Percentiles rank a stretch among this genome's conserved stretches.
Evolutionary conservation across 176 grass and related monocot species (phyloP).

Genomic region (Cymbopogon citratus): DNA sequence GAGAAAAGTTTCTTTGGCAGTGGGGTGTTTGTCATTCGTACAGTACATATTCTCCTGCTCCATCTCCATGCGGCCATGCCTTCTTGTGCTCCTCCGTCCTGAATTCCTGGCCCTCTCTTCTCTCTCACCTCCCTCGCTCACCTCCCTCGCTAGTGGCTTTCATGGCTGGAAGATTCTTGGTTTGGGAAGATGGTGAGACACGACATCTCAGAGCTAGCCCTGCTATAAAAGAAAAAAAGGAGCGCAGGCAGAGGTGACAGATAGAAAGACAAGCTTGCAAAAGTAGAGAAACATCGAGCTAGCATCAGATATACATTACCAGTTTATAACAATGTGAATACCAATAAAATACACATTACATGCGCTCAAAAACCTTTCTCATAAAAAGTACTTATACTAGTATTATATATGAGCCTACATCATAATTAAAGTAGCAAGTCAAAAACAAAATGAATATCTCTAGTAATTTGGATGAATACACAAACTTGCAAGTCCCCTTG

Average conservation of each 20-base stretch:
- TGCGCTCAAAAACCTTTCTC: neutral
- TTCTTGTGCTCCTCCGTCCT: constrained; percentile 15
- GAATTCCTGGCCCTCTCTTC: neutral
- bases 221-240: constrained; percentile 48
- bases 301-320: neutral
- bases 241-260: constrained; percentile 35
- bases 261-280: constrained; percentile 35
- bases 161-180: constrained; percentile 71
- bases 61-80: constrained; percentile 23
- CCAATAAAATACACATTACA: constrained; percentile 26
- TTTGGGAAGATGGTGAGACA: constrained; percentile 47
- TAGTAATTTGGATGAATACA: constrained; percentile 20
- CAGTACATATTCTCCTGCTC: constrained; percentile 50
- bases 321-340: neutral
- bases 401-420: neutral
- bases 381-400: neutral
- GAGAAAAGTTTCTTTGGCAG: constrained; percentile 30
- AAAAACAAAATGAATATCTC: neutral
- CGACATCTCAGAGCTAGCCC: constrained; percentile 58
- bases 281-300: constrained; percentile 21
- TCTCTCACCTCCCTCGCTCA: too few relatives aligned
- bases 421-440: neutral
- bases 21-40: constrained; percentile 54
- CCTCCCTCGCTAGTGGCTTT: constrained; percentile 40
- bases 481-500: constrained; percentile 23